phyloP scores from a whole-genome alignment of 2,329 filamentous ascomycete genomes.

The Pseudopithomyces maydicus region DNA sequence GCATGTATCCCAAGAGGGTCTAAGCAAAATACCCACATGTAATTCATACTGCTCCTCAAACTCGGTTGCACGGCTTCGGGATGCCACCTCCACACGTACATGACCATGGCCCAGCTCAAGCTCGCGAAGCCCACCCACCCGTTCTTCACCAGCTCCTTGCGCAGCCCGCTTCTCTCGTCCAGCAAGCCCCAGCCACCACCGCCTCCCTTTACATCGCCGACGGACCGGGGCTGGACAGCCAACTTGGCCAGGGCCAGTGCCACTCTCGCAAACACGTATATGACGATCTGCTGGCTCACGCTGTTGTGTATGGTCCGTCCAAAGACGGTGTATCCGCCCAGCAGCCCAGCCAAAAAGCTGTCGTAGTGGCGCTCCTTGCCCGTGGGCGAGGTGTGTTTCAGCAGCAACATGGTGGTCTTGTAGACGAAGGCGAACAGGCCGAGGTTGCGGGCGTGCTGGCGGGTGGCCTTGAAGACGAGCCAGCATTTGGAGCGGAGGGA shows the following conservation, averaged over 20 bases:
- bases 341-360: conserved; percentile 80
- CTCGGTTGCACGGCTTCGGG: conserved; percentile 90
- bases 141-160: conserved; percentile 56
- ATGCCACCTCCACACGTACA: conserved; percentile 93
- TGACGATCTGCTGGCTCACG: conserved; percentile 95
- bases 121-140: conserved; percentile 94
- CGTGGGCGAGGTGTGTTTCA: conserved; percentile 61
- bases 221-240: conserved; percentile 67
- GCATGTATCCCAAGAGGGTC: conserved; percentile 5
- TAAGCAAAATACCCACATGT: conserved; percentile 71
- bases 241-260: conserved; percentile 83
- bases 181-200: conserved; percentile 48
- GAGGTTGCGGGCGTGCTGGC: conserved; percentile 88
- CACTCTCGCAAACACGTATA: conserved; percentile 96
- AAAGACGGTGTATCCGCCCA: conserved; percentile 94
- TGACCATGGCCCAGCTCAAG: conserved; percentile 88
- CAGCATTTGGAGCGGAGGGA: conserved; percentile 77
- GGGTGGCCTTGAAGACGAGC: conserved; percentile 83
- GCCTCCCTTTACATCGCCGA: conserved; percentile 27
- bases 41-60: conserved; percentile 93
- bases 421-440: conserved; percentile 91
- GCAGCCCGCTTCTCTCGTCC: conserved; percentile 36
- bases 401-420: conserved; percentile 77
- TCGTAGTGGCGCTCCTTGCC: conserved; percentile 74
- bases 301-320: conserved; percentile 77